Evolutionary conservation across 371 early-diverging fungal genomes (phyloP), one percentile per base, ranked within the genome.

Genomic region (Saksenaea vasiformis): DNA sequence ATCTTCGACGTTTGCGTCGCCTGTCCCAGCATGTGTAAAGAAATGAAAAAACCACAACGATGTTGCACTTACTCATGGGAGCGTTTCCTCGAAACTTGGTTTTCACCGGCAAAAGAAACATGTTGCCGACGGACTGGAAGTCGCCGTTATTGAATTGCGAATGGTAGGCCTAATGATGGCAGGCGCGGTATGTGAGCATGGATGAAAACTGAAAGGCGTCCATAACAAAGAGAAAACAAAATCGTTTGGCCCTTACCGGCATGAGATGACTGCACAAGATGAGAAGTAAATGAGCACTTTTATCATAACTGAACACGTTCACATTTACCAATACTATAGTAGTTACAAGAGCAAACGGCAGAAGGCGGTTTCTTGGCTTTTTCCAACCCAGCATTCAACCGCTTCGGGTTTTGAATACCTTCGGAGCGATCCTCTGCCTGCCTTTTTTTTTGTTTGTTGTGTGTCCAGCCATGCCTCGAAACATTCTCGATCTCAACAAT

Each of bases 31-130:
- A 31, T 31, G 31, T 31, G 31, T 67, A 56, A 69, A 61, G 1
- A 31, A 17, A n/a, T n/a, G n/a, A 11, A 64, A 22, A 24, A 41
- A 36, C 27, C 38, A 47, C 19, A 37, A 24, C n/a, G 44, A 22
- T 41, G 43, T 26, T 47, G 17, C 0, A 22, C 51, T 72, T 72
- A 83, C 77, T 76, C 26, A 67, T 64, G 26, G 95, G 91, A 19
- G 95, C 93, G 19, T 95, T 94, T 14, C 97, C 96, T 62, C 93
- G 86, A 59, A 86, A 79, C 68, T 93, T 93, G 11, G 94, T 91
- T 72, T 94, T 91, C 62, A 98, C 78, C 27, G 98, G 98, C 41
- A 98, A 80, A 60, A 98, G 68, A 31, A 90, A 87, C 78, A 96
- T 87, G 74, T 92, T 92, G 63, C 95, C 96, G 61, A 96, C 69